A percentile compares a stretch with the other conserved stretches of the same genome.
Conservation (phyloP, 192 early-diverging fungal species). For the Funneliformis mosseae region DNA sequence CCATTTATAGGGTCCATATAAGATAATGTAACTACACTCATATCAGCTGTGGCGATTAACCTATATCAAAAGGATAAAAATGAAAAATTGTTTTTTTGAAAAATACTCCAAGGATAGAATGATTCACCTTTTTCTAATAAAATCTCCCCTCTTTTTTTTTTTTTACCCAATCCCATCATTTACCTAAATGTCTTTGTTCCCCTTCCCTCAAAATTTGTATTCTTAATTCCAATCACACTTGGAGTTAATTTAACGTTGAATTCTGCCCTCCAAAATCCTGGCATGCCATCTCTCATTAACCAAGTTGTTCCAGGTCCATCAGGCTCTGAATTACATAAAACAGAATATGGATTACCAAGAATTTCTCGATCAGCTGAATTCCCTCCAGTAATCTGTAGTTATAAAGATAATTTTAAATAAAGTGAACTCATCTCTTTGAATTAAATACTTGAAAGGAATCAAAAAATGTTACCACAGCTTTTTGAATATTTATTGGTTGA, state of each 20-base stretch:
- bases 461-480: slow-evolving; percentile 30
- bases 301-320: slow-evolving; percentile 42
- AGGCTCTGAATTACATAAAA: slow-evolving; percentile 10
- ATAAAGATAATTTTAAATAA: not conserved
- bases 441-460: not conserved
- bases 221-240: slow-evolving; percentile 66
- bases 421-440: not conserved
- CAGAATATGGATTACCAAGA: not conserved
- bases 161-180: not conserved
- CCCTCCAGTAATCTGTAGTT: slow-evolving; percentile 17
- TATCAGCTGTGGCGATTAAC: slow-evolving; percentile 58
- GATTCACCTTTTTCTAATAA: not conserved
- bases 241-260: slow-evolving; percentile 61
- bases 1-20: slow-evolving; percentile 53
- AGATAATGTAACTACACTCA: slow-evolving; percentile 59
- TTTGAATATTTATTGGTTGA: slow-evolving; percentile 43
- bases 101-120: not conserved
- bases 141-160: not conserved
- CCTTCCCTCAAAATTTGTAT: slow-evolving; percentile 55
- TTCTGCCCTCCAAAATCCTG: slow-evolving; percentile 66
- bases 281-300: slow-evolving; percentile 68
- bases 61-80: slow-evolving; percentile 27
- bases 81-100: not conserved
- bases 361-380: not conserved
- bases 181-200: slow-evolving; percentile 67